phyloP scores from a whole-genome alignment of 2,329 filamentous ascomycete species.

The Biscogniauxia marginata region DNA sequence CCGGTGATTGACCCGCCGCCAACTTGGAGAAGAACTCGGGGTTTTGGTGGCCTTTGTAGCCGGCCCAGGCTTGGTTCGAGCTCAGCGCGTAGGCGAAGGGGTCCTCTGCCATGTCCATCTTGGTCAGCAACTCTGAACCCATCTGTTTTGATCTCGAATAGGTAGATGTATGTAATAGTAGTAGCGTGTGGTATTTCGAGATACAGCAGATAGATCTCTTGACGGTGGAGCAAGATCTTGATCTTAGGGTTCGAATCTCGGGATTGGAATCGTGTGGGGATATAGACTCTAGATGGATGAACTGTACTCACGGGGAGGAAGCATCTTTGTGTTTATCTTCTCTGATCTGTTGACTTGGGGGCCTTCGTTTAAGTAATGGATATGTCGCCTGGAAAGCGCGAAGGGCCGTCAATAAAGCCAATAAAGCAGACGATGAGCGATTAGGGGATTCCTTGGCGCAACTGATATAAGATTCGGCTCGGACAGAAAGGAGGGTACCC shows the following conservation, averaged over 20 bases:
- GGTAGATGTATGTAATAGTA: neutral
- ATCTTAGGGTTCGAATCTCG: neutral
- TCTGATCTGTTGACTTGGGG: neutral
- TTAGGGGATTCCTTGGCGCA: neutral
- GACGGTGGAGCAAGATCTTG: neutral
- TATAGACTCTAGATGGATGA: neutral
- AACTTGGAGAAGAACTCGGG: conserved; percentile 70
- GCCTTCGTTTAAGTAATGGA: neutral
- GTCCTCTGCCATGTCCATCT: conserved; percentile 45
- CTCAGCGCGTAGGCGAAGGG: conserved; percentile 61
- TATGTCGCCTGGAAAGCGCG: neutral
- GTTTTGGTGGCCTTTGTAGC: conserved; percentile 62
- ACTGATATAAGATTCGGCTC: neutral
- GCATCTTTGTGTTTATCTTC: neutral
- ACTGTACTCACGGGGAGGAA: neutral
- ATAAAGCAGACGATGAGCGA: neutral
- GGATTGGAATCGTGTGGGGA: neutral
- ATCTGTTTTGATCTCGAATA: neutral
- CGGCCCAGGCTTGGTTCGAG: conserved; percentile 70
- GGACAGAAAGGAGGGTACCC: neutral
- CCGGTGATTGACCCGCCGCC: conserved; percentile 64
- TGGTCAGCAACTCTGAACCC: conserved; percentile 20
- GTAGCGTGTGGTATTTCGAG: neutral
- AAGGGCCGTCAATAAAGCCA: neutral
- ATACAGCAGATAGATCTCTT: neutral